These are phyloP conservation scores for Camellia sinensis DNA, from an alignment of 148 eudicot species.

Conservation along the genomic window DNA sequence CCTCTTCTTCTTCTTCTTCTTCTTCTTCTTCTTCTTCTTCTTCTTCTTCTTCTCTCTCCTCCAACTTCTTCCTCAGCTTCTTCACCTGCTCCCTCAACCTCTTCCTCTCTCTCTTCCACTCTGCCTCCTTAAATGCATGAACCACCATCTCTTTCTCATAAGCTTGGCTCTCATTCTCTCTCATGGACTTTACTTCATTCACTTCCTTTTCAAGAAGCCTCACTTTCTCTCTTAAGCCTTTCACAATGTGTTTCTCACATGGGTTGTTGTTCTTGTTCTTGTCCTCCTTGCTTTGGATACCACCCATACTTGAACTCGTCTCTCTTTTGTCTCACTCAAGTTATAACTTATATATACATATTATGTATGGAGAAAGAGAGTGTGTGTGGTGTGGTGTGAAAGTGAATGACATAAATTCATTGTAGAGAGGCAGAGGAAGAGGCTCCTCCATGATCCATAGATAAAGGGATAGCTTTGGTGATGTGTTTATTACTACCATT, in stretches of 20 bases:
- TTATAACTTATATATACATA: not conserved
- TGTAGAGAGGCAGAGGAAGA: not conserved
- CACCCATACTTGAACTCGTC: too few relatives aligned
- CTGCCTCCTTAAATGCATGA: constrained; percentile 47
- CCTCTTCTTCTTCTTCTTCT: constrained; percentile 23
- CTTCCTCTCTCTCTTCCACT: constrained; percentile 71
- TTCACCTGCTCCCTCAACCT: constrained; percentile 44
- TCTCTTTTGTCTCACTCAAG: not conserved
- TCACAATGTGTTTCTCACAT: constrained; percentile 32
- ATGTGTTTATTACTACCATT: too few relatives aligned
- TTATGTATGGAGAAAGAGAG: not conserved
- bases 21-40: constrained; percentile 38
- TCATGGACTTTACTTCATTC: constrained; percentile 42
- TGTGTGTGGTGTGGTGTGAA: not conserved
- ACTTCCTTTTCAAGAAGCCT: constrained; percentile 48
- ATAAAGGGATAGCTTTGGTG: too few relatives aligned
- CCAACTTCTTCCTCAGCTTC: constrained; percentile 34
- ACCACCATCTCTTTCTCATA: constrained; percentile 54
- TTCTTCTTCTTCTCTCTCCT: constrained; percentile 38
- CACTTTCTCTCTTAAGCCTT: constrained; percentile 39
- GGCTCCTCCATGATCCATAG: not conserved
- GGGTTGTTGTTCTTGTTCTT: constrained; percentile 24
- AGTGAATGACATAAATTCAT: constrained; percentile 27
- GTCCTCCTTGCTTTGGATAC: not conserved
- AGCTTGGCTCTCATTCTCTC: constrained; percentile 51